A percentile compares a stretch with the other conserved stretches of the same genome.
phyloP scores from a whole-genome alignment of 768 basidiomycete species.

The Clathrus columnatus region DNA sequence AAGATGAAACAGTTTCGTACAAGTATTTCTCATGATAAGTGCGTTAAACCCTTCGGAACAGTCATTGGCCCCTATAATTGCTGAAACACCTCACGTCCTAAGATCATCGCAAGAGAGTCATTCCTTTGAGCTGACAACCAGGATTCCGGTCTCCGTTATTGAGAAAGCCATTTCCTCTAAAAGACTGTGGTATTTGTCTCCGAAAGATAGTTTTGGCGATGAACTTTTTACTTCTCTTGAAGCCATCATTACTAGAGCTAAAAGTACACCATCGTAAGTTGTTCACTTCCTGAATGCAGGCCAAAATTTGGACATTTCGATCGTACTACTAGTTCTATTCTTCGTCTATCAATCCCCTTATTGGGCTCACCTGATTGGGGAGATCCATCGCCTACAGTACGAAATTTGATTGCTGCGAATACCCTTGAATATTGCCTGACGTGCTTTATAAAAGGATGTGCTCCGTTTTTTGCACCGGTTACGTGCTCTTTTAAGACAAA shows the following conservation, averaged over 20 bases:
- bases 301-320: conserved; percentile 11
- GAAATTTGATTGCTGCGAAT: conserved; percentile 12
- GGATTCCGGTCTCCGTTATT: no score
- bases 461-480: conserved; percentile 66
- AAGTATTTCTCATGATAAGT: conserved; percentile 52
- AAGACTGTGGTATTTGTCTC: no score
- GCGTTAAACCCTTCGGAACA: no score
- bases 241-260: no score
- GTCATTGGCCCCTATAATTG: not conserved
- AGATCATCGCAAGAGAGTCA: no score
- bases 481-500: conserved; percentile 46
- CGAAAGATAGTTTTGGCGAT: no score
- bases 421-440: conserved; percentile 5
- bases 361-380: conserved; percentile 67
- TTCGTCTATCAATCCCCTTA: conserved; percentile 54
- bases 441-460: conserved; percentile 41
- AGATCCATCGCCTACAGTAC: conserved; percentile 47
- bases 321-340: conserved; percentile 12
- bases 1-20: conserved; percentile 90
- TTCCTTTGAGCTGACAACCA: no score
- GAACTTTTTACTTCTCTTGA: no score
- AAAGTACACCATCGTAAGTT: not conserved
- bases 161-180: no score
- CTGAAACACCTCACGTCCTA: no score
- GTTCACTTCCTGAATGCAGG: not conserved